Evolutionary conservation across 331 rosid species (phyloP), one percentile per base, ranked within the genome.

Genomic region (Saraca asoca): DNA sequence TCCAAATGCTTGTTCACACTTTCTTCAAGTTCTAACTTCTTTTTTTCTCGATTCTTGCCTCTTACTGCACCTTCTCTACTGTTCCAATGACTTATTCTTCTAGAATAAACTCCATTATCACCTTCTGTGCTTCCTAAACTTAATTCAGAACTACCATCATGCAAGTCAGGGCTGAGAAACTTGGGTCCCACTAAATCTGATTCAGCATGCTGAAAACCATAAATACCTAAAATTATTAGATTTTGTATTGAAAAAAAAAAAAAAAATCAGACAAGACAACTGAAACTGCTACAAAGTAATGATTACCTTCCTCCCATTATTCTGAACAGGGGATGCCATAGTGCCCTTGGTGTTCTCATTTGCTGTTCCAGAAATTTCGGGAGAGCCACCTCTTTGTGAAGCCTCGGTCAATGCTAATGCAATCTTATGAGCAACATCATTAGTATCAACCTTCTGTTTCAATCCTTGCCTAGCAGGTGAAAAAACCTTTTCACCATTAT

Each of bases 391-490:
- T 80, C 87, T 79, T 51, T 90, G 85, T 31, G 96, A 94, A 69
- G 96, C 90, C 80, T 86, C 91, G 2, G 96, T 78, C 80, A 94
- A 80, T 24, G 79, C 95, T 74, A 90, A 81, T 38, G 94, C 95
- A 82, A 86, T 66, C 85, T 84, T 88, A 71, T 83, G 87, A 74
- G 90, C 78, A 81, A 81, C 94, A 69, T 81, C 91, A 69, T 85
- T 84, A 64, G 71, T 68, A 76, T 77, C 91, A 48, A 50, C 75
- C 76, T 51, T 70, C 58, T 53, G 76, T 82, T 83, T 90, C 70
- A 71, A 58, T 68, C 70, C 70, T 79, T 48, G 85, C 81, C 90
- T 82, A 18, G 86, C 81, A 17, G 87, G 81, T 69, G 95, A 81
- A 82, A 77, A 61, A 50, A 66, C 31, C 77, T 70, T 85, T 60